Percentiles rank a stretch among this genome's conserved stretches.
These are phyloP conservation scores for Aquilaria yunnanensis DNA, from an alignment of 345 rosid species.

Conservation along the genomic window DNA sequence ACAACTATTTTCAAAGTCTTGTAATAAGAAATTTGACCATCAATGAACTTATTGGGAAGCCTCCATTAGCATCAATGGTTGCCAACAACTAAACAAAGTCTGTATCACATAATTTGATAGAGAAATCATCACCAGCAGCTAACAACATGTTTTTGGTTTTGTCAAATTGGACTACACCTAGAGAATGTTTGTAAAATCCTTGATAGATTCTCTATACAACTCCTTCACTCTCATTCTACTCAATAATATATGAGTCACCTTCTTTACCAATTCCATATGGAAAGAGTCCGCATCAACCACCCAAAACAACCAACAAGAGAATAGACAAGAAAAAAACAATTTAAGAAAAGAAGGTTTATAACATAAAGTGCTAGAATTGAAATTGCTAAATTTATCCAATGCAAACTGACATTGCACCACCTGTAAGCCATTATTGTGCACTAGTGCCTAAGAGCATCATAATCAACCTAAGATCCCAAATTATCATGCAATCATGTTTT, in stretches of 20 bases:
- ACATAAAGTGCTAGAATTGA: background rate
- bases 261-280: conserved; percentile 93
- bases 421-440: conserved; percentile 93
- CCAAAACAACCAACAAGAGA: conserved; percentile 9
- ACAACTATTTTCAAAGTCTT: conserved; percentile 5
- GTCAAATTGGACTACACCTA: conserved; percentile 85
- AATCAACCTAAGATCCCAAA: conserved; percentile 83
- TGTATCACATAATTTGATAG: conserved; percentile 89
- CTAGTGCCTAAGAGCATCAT: conserved; percentile 91
- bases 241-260: conserved; percentile 71
- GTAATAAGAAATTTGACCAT: conserved; percentile 4
- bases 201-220: conserved; percentile 70
- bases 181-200: conserved; percentile 76
- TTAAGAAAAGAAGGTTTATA: background rate
- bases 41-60: conserved; percentile 49
- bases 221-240: conserved; percentile 94
- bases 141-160: conserved; percentile 74
- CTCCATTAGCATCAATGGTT: conserved; percentile 81
- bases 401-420: conserved; percentile 65
- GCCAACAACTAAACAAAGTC: conserved; percentile 69
- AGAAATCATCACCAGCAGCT: conserved; percentile 90
- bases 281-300: conserved; percentile 44
- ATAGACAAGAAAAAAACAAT: too few species aligned
- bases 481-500: conserved; percentile 90
- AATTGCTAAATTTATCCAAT: conserved; percentile 9